These are phyloP conservation scores for Larix kaempferi DNA, from an alignment of 75 land plant genomes.

Conservation along the genomic window DNA sequence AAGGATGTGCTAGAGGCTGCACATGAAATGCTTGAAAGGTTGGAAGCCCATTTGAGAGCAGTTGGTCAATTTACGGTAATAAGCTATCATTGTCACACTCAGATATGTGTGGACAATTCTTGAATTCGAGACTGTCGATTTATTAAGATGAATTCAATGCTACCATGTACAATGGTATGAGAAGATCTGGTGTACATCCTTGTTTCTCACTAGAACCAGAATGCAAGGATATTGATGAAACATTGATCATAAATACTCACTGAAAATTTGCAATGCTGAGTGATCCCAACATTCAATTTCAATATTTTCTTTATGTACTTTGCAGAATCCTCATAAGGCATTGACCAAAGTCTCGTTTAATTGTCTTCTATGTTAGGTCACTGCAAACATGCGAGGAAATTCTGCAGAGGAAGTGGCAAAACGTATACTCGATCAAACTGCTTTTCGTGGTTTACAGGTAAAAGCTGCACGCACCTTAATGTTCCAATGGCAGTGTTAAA, in stretches of 20 bases:
- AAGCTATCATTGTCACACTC: not conserved
- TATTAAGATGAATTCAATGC: too few species aligned
- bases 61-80: conserved; percentile 71
- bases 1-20: conserved; percentile 66
- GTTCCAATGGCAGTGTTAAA: not conserved
- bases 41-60: conserved; percentile 93
- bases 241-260: not conserved
- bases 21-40: conserved; percentile 91
- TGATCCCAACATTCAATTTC: not conserved
- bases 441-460: conserved; percentile 87
- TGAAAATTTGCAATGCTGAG: not conserved
- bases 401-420: conserved; percentile 88
- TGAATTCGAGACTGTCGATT: not conserved
- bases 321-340: not conserved
- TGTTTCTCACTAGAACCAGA: not conserved
- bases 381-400: conserved; percentile 91
- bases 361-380: conserved; percentile 39
- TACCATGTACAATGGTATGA: not conserved
- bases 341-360: not conserved
- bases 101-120: not conserved
- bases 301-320: not conserved
- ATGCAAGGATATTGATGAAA: not conserved
- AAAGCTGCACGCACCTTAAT: not conserved
- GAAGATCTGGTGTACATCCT: not conserved
- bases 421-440: conserved; percentile 50